Evolutionary conservation across 208 protist genomes (phyloP).

Genomic region (Leptomonas pyrrhocoris): DNA sequence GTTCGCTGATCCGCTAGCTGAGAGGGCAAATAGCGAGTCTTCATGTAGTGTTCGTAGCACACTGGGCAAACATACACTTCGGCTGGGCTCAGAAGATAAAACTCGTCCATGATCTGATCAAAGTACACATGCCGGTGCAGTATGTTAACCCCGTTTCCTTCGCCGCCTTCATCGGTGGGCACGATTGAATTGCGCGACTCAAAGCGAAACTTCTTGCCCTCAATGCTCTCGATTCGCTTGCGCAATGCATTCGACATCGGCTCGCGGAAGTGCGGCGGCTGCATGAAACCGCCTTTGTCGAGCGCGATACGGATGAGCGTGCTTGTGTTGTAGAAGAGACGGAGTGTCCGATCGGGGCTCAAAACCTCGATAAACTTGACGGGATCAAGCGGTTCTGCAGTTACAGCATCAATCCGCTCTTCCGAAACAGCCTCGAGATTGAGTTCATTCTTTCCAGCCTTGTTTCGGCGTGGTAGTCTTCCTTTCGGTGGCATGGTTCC

Average conservation of each 20-base stretch:
- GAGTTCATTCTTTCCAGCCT: constrained; percentile 30
- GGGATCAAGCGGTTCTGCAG: constrained; percentile 59
- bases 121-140: constrained; percentile 80
- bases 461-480: constrained; percentile 41
- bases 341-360: constrained; percentile 71
- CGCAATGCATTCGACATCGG: constrained; percentile 56
- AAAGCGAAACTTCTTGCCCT: constrained; percentile 77
- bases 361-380: constrained; percentile 71
- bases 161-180: constrained; percentile 9
- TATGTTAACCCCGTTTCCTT: constrained; percentile 35
- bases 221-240: constrained; percentile 54
- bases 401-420: constrained; percentile 85
- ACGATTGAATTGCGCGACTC: constrained; percentile 41
- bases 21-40: constrained; percentile 56
- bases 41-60: constrained; percentile 83
- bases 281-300: constrained; percentile 82
- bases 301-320: constrained; percentile 85
- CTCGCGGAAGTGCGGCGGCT: constrained; percentile 89
- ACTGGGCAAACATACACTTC: constrained; percentile 84
- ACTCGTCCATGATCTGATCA: constrained; percentile 87
- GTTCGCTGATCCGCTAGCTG: constrained; percentile 13
- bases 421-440: constrained; percentile 59
- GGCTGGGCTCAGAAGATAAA: constrained; percentile 77
- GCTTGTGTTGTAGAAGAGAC: constrained; percentile 86
- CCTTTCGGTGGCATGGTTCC: constrained; percentile 38